phyloP scores from a whole-genome alignment of 164 flowering plant genomes.

The Kingdonia uniflora region DNA sequence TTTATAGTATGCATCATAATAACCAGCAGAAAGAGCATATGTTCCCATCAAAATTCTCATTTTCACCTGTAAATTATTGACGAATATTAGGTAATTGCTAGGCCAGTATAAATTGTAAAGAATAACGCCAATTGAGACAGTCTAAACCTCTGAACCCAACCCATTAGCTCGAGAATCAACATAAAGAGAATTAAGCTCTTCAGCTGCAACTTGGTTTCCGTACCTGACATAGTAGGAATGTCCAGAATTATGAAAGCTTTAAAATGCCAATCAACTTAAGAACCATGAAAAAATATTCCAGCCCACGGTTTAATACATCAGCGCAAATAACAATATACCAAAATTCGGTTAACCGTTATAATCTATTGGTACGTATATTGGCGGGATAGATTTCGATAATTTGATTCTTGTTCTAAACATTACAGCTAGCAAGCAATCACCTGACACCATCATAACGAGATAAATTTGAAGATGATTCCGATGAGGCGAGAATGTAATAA shows the following conservation, averaged over 20 bases:
- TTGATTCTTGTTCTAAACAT: no score
- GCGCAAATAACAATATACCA: no score
- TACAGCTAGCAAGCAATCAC: constrained; percentile 23
- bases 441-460: constrained; percentile 97
- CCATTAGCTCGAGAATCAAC: constrained; percentile 80
- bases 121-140: neutral
- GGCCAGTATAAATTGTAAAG: neutral
- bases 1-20: constrained; percentile 98
- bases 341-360: no score
- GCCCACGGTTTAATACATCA: no score
- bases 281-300: no score
- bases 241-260: no score
- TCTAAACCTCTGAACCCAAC: constrained; percentile 80
- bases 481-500: constrained; percentile 83
- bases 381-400: no score
- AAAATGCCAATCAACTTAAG: no score
- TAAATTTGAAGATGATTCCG: constrained; percentile 91
- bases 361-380: no score
- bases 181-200: constrained; percentile 64
- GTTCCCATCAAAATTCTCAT: constrained; percentile 96
- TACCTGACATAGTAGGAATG: constrained; percentile 31
- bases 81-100: neutral
- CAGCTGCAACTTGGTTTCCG: constrained; percentile 71
- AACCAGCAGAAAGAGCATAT: constrained; percentile 96
- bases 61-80: constrained; percentile 54